Percentiles rank a stretch among this genome's conserved stretches.
Evolutionary conservation across 129 eudicot species (phyloP).

Genomic region (Flaveria brownii): DNA sequence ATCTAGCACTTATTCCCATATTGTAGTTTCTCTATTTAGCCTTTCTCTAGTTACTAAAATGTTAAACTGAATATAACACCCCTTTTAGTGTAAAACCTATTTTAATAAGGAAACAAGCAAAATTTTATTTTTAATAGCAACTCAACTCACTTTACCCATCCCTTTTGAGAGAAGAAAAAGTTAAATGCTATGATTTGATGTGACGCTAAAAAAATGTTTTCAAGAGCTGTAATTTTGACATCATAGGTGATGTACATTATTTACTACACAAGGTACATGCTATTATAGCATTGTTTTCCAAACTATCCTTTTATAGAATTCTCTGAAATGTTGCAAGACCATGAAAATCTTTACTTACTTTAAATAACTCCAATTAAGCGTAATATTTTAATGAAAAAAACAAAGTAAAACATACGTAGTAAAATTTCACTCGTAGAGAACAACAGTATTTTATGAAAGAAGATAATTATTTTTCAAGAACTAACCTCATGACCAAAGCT

Average conservation of each 20-base stretch:
- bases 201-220: conserved; percentile 23
- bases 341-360: conserved; percentile 25
- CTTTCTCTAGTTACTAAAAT: neutral
- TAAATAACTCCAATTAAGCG: conserved; percentile 18
- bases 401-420: too few relatives aligned
- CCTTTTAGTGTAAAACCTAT: neutral
- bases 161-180: neutral
- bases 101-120: neutral
- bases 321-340: conserved; percentile 27
- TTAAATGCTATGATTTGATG: conserved; percentile 16
- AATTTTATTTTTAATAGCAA: neutral
- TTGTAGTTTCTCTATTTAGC: neutral
- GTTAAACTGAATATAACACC: conserved; percentile 1
- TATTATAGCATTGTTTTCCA: conserved; percentile 13
- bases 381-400: neutral
- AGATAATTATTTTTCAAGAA: neutral
- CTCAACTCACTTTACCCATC: conserved; percentile 1
- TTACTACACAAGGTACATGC: conserved; percentile 25
- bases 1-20: neutral
- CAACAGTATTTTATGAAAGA: too few relatives aligned
- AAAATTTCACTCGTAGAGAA: too few relatives aligned
- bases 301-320: conserved; percentile 22
- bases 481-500: conserved; percentile 91
- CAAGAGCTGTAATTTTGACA: conserved; percentile 8
- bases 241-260: conserved; percentile 16